Evolutionary conservation across 805 yeast species (phyloP), one percentile per base, ranked within the genome.

Genomic region (Schizosaccharomyces cryophilus): DNA sequence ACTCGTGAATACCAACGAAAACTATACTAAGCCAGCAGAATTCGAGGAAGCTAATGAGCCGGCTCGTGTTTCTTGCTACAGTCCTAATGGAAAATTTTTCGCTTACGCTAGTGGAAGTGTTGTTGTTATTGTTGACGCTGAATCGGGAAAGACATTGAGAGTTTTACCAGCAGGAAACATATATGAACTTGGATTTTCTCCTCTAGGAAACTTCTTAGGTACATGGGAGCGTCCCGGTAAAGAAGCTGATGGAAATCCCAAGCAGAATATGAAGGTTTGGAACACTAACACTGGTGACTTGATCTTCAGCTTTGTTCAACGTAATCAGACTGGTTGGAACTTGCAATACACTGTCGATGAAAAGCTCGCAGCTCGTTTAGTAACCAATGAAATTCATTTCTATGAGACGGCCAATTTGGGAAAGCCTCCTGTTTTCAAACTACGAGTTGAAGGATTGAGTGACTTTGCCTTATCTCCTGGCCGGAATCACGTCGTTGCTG

Each of bases 281-380:
- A 77, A 80, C 65, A 72, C 84, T 60, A 71, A 71, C 55, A 72
- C 74, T 30, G 77, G 77, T 54, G 73, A 73, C 61, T 73, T 79
- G 60, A 73, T 80, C 60, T 78, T 77, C 63, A 78, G 81, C 64
- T 88, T 84, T 77, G 75, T 84, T 60, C 84, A 86, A 65, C 86
- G 84, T 72, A 81, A 81, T 60, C 96, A 90, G 74, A 80, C 81
- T 64, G 90, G 90, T 30, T 90, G 97, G 96, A 69, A 71, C 59
- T 85, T 94, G n/a, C 95, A 87, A 73, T 88, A 83, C 70, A 85
- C 94, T 7, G 77, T 78, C 63, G 93, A 88, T 70, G 95, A 88
- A 74, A 75, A 78, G 65, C 75, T 79, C 65, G 76, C 84, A 71
- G 84, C 87, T 58, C 78, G 82, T 69, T 66, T 77, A 65, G 79